Base-by-base conservation (phyloP, 2,329 filamentous ascomycete genomes). In the Scedosporium minutisporum region DNA sequence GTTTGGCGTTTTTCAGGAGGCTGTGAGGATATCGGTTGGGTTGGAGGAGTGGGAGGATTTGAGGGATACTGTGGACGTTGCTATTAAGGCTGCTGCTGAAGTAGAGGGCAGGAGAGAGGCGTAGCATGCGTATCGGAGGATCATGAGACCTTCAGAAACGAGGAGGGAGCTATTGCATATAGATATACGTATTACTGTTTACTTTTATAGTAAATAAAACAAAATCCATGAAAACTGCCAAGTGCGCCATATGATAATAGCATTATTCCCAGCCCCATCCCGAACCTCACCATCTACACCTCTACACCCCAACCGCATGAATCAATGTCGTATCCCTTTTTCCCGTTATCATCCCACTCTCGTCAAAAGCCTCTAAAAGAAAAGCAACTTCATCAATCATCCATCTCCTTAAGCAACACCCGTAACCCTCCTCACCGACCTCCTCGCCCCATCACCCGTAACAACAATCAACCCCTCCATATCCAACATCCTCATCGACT, bases 391-490 rank as follows among this genome's bases (percentile, higher is more conserved):
- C 42, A 18, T 27, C 12, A 25, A 41, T 27, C 18, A 25, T 10
- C n/a, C 29, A 23, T n/a, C n/a, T 33, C 6, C 41, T 64, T 62
- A 73, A 6, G 76, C 76, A 57, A 80, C 72, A 38, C 76, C 78
- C 55, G 81, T 90, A 55, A 96, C 84, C 69, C 92, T 85, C 70
- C 93, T 85, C 60, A 99, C 87, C 66, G 78, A 90, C 77, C 87
- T 90, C 75, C 93, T 86, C 18, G 88, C 83, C 3, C 95, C 95
- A 69, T 97, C 93, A 0, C 95, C 95, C 41, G 82, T 81, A 18
- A 97, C 80, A 75, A 89, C 89, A 63, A 97, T 81, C 38, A 84
- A 78, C 0, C 93, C 95, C 76, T 97, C 95, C 66, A 88, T 85
- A 79, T 99, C 93, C 64, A 97, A 77, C 10, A 82, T 79, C 66